Percentiles rank a stretch among this genome's conserved stretches.
Conservation (phyloP, 108 stramenopile species). For the Aurantiochytrium sp. region DNA sequence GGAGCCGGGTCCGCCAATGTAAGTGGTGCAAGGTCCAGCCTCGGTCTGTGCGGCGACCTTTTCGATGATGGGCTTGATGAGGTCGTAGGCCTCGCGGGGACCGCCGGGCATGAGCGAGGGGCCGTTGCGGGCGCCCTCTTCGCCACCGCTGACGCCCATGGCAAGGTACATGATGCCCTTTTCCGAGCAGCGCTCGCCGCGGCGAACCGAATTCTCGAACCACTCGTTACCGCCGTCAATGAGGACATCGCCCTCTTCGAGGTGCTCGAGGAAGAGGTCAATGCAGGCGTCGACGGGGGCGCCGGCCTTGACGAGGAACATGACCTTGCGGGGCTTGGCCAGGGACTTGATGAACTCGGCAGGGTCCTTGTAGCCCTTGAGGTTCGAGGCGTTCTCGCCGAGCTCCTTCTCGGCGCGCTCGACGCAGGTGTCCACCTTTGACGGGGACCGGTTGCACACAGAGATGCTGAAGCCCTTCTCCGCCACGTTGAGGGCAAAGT, state of each 20-base stretch:
- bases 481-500: constrained; percentile 96
- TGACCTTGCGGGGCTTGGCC: constrained; percentile 78
- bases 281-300: constrained; percentile 90
- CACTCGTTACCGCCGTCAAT: constrained; percentile 98
- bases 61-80: constrained; percentile 80
- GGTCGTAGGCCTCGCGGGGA: constrained; percentile 80
- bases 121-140: constrained; percentile 95
- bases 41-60: constrained; percentile 81
- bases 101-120: constrained; percentile 98
- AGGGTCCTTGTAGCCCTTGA: constrained; percentile 63
- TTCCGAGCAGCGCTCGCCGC: constrained; percentile 66
- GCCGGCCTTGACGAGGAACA: constrained; percentile 92
- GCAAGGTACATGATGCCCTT: constrained; percentile 87
- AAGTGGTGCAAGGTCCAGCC: constrained; percentile 86
- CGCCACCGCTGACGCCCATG: constrained; percentile 97
- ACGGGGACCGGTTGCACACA: constrained; percentile 82
- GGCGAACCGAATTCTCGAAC: constrained; percentile 91
- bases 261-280: constrained; percentile 55
- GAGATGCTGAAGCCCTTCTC: constrained; percentile 80
- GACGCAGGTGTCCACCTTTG: constrained; percentile 85
- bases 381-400: constrained; percentile 44
- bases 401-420: constrained; percentile 81
- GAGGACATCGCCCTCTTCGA: constrained; percentile 89
- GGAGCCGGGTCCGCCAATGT: constrained; percentile 79
- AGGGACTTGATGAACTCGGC: constrained; percentile 40